Evolutionary conservation across 2,329 filamentous ascomycete species (phyloP).

Genomic region (Diaporthe amygdali): DNA sequence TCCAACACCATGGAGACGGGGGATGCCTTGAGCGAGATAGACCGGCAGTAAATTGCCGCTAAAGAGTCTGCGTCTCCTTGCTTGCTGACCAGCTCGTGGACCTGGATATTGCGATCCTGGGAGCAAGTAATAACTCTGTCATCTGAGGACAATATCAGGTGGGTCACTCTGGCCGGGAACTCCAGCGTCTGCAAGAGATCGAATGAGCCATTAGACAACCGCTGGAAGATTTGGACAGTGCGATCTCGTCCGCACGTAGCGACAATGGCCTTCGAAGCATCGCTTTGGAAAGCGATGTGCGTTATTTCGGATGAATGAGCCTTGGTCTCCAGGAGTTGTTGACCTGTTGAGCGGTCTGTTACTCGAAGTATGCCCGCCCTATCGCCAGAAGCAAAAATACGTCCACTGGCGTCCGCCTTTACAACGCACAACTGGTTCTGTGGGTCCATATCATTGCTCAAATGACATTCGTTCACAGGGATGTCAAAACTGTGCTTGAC

Average conservation of each 20-base stretch:
- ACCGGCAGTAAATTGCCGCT: conserved; percentile 78
- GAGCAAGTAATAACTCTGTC: conserved; percentile 85
- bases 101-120: conserved; percentile 83
- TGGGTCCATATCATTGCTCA: conserved; percentile 55
- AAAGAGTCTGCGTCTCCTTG: conserved; percentile 68
- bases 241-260: conserved; percentile 88
- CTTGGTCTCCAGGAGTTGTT: conserved; percentile 74
- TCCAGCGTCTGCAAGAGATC: conserved; percentile 91
- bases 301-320: conserved; percentile 88
- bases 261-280: conserved; percentile 67
- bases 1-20: conserved; percentile 83
- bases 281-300: conserved; percentile 75
- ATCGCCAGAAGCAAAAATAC: conserved; percentile 81
- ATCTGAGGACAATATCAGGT: conserved; percentile 74
- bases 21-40: conserved; percentile 83
- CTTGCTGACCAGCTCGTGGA: conserved; percentile 78
- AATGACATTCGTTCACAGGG: conserved; percentile 67
- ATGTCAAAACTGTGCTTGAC: conserved; percentile 69
- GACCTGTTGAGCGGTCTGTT: conserved; percentile 65
- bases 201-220: conserved; percentile 61
- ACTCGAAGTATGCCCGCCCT: conserved; percentile 82
- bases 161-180: conserved; percentile 84
- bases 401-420: conserved; percentile 64
- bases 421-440: conserved; percentile 66
- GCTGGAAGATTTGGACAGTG: conserved; percentile 87